Evolutionary conservation across 148 eudicot genomes (phyloP), one percentile per base, ranked within the genome.

Genomic region (Simmondsia chinensis): DNA sequence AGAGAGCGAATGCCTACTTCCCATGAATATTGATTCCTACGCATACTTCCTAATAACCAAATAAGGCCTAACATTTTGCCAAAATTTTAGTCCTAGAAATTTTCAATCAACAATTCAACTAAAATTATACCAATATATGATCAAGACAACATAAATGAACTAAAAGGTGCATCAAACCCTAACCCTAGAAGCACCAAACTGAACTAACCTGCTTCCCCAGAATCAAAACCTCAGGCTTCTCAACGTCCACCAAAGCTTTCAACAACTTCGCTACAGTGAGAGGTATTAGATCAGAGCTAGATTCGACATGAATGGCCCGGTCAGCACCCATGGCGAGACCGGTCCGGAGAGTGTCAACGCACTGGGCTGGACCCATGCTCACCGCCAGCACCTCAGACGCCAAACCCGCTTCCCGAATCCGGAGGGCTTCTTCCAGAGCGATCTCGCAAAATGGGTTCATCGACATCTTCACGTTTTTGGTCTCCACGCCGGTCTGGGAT

Each of bases 281-380:
- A 12, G 99, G 94, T 9, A 5, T 28, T 12, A 29, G 63, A 2
- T 48, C 54, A 2, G 43, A 42, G 24, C 42, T 42, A 0, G 63
- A 44, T 3, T 91, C 89, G 7, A 91, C 83, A 53, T 91, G 96
- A 7, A 91, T 63, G 12, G 75, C 99, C 19, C 99, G 80, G 47
- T 91, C 99, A 13, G 96, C 99, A 1, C 99, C 99, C 99, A 91
- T 86, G 1, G 99, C 99, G n/a, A 91, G 75, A 29, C 89, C 83
- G 4, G 99, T 91, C 13, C 99, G 73, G 8, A 91, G 75, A 5
- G 99, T 91, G 43, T 91, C 99, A 1, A 54, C 82, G 20, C 88
- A 82, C 64, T 86, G 89, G 1, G 69, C 50, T 2, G 89, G 89
- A 2, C 99, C 99, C 71, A 91, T 69, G 27, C 79, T 79, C 2